Evolutionary conservation across 164 flowering plant species (phyloP).

Genomic region (Sextonia rubra): DNA sequence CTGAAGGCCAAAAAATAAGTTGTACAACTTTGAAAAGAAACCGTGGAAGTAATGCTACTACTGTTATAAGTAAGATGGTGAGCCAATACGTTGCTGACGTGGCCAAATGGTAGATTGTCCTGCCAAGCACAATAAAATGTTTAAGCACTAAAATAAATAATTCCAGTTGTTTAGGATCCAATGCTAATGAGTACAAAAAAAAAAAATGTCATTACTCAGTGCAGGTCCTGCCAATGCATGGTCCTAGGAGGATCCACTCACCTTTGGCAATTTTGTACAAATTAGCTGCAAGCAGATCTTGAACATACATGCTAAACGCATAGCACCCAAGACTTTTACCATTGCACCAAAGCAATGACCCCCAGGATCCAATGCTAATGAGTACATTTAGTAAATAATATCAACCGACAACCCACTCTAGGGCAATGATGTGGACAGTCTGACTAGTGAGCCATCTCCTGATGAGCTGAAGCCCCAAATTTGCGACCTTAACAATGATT

Average conservation of each 20-base stretch:
- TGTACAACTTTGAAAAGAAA: slow-evolving; percentile 57
- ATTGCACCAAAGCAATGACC: too few species aligned
- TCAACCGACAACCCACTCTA: not conserved
- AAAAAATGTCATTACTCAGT: too few species aligned
- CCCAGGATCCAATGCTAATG: not conserved
- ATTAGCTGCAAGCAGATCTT: too few species aligned
- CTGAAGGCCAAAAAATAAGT: slow-evolving; percentile 76
- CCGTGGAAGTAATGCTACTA: slow-evolving; percentile 77
- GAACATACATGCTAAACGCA: too few species aligned
- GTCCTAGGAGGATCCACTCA: too few species aligned
- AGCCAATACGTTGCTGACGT: slow-evolving; percentile 68
- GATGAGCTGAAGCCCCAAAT: not conserved
- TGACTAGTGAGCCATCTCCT: not conserved
- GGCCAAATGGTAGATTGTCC: slow-evolving; percentile 79
- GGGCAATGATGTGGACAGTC: not conserved
- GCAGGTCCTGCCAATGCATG: too few species aligned
- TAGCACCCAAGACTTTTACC: too few species aligned
- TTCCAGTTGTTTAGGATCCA: not conserved
- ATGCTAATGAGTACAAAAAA: not conserved
- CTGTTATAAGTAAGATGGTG: slow-evolving; percentile 52
- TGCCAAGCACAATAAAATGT: slow-evolving; percentile 28
- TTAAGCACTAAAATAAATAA: not conserved
- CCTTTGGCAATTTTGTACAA: too few species aligned
- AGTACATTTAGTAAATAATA: not conserved
- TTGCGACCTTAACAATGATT: not conserved